Evolutionary conservation across 345 rosid genomes (phyloP).

Genomic region (Hibiscus mutabilis): DNA sequence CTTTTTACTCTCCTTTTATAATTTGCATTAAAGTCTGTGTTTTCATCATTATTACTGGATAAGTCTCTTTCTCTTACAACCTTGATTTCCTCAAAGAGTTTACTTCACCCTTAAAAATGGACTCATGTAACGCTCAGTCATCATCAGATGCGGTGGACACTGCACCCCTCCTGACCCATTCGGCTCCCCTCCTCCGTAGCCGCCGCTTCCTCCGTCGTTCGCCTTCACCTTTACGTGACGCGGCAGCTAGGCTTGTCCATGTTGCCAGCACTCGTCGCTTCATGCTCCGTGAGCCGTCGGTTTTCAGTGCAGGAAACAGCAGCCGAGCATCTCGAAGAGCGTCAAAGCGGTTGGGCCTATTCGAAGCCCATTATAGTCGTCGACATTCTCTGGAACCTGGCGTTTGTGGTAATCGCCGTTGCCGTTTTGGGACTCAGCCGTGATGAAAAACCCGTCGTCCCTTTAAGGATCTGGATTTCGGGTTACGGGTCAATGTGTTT

Average conservation of each 20-base stretch:
- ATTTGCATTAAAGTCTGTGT: no score
- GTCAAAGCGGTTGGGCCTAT: conserved; percentile 74
- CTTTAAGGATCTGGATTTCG: background rate
- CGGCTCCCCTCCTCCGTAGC: conserved; percentile 44
- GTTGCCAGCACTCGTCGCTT: conserved; percentile 68
- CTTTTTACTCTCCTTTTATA: no score
- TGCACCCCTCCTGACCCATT: conserved; percentile 40
- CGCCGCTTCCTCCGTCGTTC: conserved; percentile 53
- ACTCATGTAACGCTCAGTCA: no score
- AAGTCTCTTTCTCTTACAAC: no score
- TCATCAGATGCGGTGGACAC: conserved; percentile 32
- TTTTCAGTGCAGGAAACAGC: conserved; percentile 40
- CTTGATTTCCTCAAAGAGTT: no score
- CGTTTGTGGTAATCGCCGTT: conserved; percentile 39
- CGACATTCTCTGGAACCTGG: conserved; percentile 63
- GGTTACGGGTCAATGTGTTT: background rate
- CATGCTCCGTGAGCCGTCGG: conserved; percentile 58
- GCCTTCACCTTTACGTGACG: conserved; percentile 49
- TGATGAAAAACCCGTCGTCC: background rate
- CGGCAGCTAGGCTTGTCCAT: conserved; percentile 65
- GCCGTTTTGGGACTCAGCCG: conserved; percentile 24
- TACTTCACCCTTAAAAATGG: no score
- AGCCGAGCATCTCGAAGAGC: conserved; percentile 88
- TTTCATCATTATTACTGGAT: no score
- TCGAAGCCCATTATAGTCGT: conserved; percentile 61